Evolutionary conservation across 2,329 filamentous ascomycete species (phyloP), one percentile per base, ranked within the genome.

Genomic region (Aspergillus melleus): DNA sequence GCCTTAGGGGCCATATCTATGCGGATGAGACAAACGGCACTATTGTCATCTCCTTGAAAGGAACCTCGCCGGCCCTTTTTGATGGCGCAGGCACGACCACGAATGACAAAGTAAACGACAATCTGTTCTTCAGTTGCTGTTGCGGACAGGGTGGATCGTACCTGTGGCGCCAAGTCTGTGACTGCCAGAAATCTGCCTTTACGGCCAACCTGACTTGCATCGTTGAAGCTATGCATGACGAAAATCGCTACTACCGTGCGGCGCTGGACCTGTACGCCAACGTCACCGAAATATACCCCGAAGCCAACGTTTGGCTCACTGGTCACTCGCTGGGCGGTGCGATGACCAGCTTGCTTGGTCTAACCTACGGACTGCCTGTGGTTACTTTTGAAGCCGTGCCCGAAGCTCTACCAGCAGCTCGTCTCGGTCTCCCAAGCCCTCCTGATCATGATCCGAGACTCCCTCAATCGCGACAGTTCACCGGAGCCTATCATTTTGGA

Each of bases 41-140:
- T 1, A 84, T 98, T 55, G 88, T 98, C 47, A 95, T 98, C 64
- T 93, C 92, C 5, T 78, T 99, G 58, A 99, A 99, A 78, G 95
- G 94, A 56, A 97, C 93, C 0, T 91, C 89, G 1, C 86, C 89
- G 2, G 94, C 95, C 12, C 88, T 98, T 3, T 98, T 97, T 72
- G 94, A 98, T 74, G 95, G 95, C n/a, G 90, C 94, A 42, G 94
- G 93, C 54, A 98, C 95, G 1, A 98, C 94, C 0, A 96, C 92
- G 26, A 96, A 96, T 67, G 95, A 99, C 79, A 99, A 99, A 79
- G 82, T 93, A 70, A 99, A 98, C 74, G 95, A 99, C 77, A 99
- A 99, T 73, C 83, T 99, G 10, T 96, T 96, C 77, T 97, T 97
- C 79, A 96, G 93, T 72, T 99, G 95, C 79, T 99, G 95, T 76